A percentile compares a stretch with the other conserved stretches of the same genome.
These are phyloP conservation scores for Pouteria glomerata DNA, from an alignment of 148 eudicot genomes.

Conservation along the genomic window DNA sequence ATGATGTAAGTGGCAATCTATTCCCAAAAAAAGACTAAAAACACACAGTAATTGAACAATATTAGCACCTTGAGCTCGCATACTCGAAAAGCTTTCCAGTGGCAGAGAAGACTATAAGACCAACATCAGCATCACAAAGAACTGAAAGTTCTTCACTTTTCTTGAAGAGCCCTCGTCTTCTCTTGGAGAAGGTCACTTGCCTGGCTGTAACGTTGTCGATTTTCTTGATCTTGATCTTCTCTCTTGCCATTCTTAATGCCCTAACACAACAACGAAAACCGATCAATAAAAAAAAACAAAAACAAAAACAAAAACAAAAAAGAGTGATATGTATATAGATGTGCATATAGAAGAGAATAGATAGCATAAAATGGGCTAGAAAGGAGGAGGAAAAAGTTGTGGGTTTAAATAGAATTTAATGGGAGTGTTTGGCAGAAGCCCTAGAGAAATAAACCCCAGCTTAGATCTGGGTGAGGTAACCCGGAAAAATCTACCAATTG, in stretches of 20 bases:
- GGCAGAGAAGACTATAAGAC: slow-evolving; percentile 38
- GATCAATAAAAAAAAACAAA: too few relatives aligned
- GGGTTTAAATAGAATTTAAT: not conserved
- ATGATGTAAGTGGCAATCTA: too few relatives aligned
- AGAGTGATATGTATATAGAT: too few relatives aligned
- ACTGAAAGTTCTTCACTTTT: slow-evolving; percentile 41
- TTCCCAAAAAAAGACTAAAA: too few relatives aligned
- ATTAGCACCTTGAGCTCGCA: slow-evolving; percentile 30
- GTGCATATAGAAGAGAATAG: not conserved
- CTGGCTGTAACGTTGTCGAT: slow-evolving; percentile 44
- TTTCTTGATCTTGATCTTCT: slow-evolving; percentile 43
- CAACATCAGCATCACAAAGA: slow-evolving; percentile 47
- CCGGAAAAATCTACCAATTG: not conserved
- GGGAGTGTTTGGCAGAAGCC: not conserved
- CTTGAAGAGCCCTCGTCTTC: slow-evolving; percentile 44
- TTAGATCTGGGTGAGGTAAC: not conserved
- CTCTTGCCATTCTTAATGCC: slow-evolving; percentile 27
- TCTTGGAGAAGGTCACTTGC: slow-evolving; percentile 47
- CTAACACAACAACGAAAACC: too few relatives aligned
- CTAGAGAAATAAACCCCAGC: not conserved
- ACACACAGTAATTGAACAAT: not conserved
- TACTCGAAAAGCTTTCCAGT: slow-evolving; percentile 39
- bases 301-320: not conserved
- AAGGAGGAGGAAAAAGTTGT: too few relatives aligned
- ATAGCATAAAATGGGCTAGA: too few relatives aligned